Evolutionary conservation across 2,329 filamentous ascomycete species (phyloP).

Genomic region (Hypomyces rosellus): DNA sequence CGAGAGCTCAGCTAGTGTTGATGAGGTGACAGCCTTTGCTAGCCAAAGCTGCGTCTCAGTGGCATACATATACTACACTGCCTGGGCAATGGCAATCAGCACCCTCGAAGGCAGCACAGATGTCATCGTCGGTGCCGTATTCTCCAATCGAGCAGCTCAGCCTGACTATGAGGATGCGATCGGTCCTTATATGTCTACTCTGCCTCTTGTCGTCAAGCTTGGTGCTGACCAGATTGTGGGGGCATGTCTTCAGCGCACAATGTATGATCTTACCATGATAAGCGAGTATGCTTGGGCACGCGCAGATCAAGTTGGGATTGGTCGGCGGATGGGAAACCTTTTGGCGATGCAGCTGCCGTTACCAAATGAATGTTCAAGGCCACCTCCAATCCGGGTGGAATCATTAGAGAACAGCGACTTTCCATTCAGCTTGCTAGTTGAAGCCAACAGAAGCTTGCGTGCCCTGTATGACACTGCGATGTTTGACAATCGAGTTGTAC

Average conservation of each 20-base stretch:
- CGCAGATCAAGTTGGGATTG: slow-evolving; percentile 6
- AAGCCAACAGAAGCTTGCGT: not conserved
- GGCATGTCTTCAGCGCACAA: not conserved
- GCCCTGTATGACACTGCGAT: not conserved
- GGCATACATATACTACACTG: slow-evolving; percentile 8
- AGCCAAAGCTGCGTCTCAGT: not conserved
- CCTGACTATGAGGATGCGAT: slow-evolving; percentile 2
- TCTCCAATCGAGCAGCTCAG: slow-evolving; percentile 5
- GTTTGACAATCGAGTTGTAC: not conserved
- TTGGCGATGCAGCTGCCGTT: slow-evolving; percentile 3
- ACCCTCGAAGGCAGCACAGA: not conserved
- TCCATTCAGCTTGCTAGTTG: not conserved
- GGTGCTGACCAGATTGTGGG: not conserved
- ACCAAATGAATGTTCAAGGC: not conserved
- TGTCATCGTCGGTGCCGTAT: slow-evolving; percentile 2
- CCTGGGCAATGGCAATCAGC: slow-evolving; percentile 9
- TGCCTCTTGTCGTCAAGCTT: slow-evolving; percentile 6
- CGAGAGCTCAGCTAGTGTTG: not conserved
- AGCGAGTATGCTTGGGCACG: slow-evolving; percentile 8
- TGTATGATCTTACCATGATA: not conserved
- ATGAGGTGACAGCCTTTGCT: slow-evolving; percentile 2
- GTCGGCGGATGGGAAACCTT: not conserved
- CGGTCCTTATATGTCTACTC: slow-evolving; percentile 6
- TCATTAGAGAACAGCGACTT: slow-evolving; percentile 4
- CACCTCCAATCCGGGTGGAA: not conserved